Conservation (phyloP, 2,329 filamentous ascomycete species). For the Monosporascus sp. region DNA sequence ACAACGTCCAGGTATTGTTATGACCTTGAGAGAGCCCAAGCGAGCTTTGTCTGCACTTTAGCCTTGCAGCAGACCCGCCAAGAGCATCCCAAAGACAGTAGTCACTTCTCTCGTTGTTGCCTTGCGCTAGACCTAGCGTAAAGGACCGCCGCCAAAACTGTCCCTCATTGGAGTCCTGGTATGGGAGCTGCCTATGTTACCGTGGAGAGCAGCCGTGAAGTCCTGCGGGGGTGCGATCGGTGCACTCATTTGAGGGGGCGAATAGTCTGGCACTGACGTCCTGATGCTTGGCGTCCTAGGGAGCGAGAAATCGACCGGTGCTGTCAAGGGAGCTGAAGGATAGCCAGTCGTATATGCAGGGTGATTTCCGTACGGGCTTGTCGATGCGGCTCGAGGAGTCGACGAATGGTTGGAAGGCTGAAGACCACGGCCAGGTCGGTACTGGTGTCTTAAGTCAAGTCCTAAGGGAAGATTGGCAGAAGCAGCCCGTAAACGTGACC, state of each 20-base stretch:
- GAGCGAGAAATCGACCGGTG: slow-evolving; percentile 48
- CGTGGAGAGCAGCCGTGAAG: slow-evolving; percentile 44
- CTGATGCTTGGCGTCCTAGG: slow-evolving; percentile 37
- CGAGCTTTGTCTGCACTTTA: slow-evolving; percentile 27
- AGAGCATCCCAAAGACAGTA: slow-evolving; percentile 24
- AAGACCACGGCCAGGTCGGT: slow-evolving; percentile 23
- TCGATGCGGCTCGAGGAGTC: slow-evolving; percentile 32
- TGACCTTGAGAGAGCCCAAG: slow-evolving; percentile 23
- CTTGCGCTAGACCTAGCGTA: slow-evolving; percentile 19
- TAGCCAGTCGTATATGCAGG: slow-evolving; percentile 45
- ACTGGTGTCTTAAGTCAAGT: slow-evolving; percentile 27
- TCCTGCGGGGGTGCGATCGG: slow-evolving; percentile 49
- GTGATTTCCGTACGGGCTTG: slow-evolving; percentile 35
- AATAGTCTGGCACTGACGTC: slow-evolving; percentile 39
- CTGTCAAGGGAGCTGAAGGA: slow-evolving; percentile 48
- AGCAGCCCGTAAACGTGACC: slow-evolving; percentile 44
- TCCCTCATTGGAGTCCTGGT: slow-evolving; percentile 41
- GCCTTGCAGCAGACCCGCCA: slow-evolving; percentile 11
- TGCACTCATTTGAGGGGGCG: slow-evolving; percentile 49
- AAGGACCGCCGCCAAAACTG: slow-evolving; percentile 32
- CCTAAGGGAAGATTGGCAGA: slow-evolving; percentile 27
- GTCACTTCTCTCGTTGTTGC: slow-evolving; percentile 21
- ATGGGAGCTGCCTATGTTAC: slow-evolving; percentile 31
- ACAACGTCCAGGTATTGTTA: slow-evolving; percentile 15
- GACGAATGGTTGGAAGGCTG: slow-evolving; percentile 25